Conservation (phyloP, 179 eudicot species). For the Nepenthes alata region DNA sequence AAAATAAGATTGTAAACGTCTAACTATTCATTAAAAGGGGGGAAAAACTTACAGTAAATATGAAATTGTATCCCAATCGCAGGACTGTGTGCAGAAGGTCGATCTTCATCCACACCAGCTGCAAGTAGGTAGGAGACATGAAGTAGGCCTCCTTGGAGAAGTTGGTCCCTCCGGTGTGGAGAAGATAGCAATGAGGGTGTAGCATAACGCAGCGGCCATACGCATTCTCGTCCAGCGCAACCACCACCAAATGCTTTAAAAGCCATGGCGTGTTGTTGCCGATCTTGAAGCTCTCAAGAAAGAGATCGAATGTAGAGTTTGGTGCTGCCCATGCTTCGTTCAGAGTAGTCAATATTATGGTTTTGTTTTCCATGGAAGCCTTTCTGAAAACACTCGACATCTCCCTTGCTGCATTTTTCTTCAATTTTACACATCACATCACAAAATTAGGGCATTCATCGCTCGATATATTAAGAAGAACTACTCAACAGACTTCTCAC, state of each 20-base stretch:
- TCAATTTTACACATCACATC: too few species aligned
- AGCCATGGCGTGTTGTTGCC: constrained; percentile 19
- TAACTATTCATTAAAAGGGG: too few species aligned
- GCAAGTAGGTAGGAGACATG: constrained; percentile 6
- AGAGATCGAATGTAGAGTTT: too few species aligned
- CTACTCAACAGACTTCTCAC: too few species aligned
- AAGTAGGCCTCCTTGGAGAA: constrained; percentile 27
- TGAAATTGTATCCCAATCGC: background rate
- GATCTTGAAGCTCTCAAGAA: constrained; percentile 25
- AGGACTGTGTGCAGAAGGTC: too few species aligned
- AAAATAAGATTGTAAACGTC: too few species aligned
- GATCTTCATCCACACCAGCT: background rate
- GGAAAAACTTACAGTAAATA: too few species aligned
- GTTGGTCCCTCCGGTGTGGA: constrained; percentile 11
- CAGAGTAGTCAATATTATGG: constrained; percentile 27
- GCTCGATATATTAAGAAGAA: too few species aligned
- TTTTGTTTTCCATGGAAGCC: constrained; percentile 23
- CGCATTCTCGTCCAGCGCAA: constrained; percentile 24
- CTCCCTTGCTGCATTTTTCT: too few species aligned
- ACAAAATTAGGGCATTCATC: too few species aligned
- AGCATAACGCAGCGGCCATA: constrained; percentile 20
- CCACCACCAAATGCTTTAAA: constrained; percentile 5
- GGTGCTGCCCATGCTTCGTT: constrained; percentile 26
- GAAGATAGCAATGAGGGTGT: constrained; percentile 24
- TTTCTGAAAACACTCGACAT: background rate